phyloP scores from a whole-genome alignment of 2,329 filamentous ascomycete species.

The Colletotrichum sp. region DNA sequence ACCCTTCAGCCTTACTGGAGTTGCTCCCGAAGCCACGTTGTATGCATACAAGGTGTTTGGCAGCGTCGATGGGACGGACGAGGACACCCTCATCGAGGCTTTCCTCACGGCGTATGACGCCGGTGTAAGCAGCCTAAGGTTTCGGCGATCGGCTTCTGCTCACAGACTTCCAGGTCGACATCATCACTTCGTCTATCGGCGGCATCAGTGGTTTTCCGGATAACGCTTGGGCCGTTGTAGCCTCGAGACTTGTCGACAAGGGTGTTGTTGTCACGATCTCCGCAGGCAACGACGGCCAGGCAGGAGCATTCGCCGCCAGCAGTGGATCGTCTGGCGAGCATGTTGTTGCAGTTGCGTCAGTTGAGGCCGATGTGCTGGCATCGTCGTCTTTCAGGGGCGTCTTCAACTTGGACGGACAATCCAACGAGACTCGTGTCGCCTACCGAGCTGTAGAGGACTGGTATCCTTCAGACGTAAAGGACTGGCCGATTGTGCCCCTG shows the following conservation, averaged over 20 bases:
- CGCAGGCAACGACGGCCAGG: constrained; percentile 48
- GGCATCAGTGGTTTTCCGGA: constrained; percentile 21
- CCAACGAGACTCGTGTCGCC: constrained; percentile 10
- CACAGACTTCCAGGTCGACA: constrained; percentile 20
- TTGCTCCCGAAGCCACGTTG: constrained; percentile 12
- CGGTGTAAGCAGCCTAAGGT: background rate
- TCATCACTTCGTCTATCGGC: constrained; percentile 31
- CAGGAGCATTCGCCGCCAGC: constrained; percentile 44
- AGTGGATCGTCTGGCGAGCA: constrained; percentile 44
- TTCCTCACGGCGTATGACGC: constrained; percentile 14
- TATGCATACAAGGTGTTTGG: constrained; percentile 19
- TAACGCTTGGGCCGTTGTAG: constrained; percentile 37
- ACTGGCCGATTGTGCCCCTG: constrained; percentile 31
- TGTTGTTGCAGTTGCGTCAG: constrained; percentile 49
- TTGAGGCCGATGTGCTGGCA: constrained; percentile 29
- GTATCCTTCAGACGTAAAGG: constrained; percentile 12
- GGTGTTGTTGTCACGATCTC: constrained; percentile 46
- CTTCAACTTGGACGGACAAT: background rate
- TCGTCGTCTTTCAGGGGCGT: constrained; percentile 7
- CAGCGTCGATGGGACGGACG: constrained; percentile 13
- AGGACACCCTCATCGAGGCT: constrained; percentile 19
- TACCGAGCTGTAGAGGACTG: constrained; percentile 10
- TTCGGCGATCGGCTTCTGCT: background rate
- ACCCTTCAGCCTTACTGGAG: background rate
- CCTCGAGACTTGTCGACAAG: constrained; percentile 45